Conservation (phyloP, 208 protist species). For the Crithidia expoeki region DNA sequence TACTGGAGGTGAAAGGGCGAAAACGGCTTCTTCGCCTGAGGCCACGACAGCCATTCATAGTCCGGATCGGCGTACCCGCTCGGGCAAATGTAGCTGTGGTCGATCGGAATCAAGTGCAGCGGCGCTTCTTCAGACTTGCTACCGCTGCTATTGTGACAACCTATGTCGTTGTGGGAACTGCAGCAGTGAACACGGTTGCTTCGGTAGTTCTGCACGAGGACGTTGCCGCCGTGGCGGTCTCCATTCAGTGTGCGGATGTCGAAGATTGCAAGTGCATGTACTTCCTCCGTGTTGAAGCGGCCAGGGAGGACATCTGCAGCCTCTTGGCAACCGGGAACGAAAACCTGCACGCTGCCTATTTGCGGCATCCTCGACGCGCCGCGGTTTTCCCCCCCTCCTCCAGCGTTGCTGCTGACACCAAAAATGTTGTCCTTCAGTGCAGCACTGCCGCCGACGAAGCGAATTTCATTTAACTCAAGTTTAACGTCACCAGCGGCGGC, state of each 20-base stretch:
- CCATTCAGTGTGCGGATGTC: slow-evolving; percentile 80
- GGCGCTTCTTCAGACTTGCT: not conserved
- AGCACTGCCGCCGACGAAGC: not conserved
- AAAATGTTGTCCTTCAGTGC: not conserved
- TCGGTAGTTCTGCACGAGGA: slow-evolving; percentile 49
- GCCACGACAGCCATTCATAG: slow-evolving; percentile 86
- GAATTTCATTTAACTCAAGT: too few relatives aligned
- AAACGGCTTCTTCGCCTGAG: slow-evolving; percentile 73
- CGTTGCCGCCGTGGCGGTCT: slow-evolving; percentile 80
- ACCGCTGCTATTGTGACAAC: not conserved
- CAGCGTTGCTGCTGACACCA: not conserved
- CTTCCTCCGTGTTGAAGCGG: slow-evolving; percentile 58
- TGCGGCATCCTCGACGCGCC: slow-evolving; percentile 6
- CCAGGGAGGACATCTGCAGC: slow-evolving; percentile 67
- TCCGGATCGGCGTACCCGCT: slow-evolving; percentile 75
- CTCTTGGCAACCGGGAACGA: slow-evolving; percentile 55
- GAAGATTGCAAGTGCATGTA: slow-evolving; percentile 74
- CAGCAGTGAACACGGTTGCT: not conserved
- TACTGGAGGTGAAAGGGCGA: slow-evolving; percentile 44
- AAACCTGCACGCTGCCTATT: slow-evolving; percentile 66
- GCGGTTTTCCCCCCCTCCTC: too few relatives aligned
- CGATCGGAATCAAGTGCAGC: slow-evolving; percentile 78
- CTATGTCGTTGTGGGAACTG: not conserved
- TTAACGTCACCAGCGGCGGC: not conserved
- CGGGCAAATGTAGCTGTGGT: slow-evolving; percentile 88